Conservation (phyloP, 225 moss, liverwort and hornwort species). For the Bryoerythrophyllum caledonicum region DNA sequence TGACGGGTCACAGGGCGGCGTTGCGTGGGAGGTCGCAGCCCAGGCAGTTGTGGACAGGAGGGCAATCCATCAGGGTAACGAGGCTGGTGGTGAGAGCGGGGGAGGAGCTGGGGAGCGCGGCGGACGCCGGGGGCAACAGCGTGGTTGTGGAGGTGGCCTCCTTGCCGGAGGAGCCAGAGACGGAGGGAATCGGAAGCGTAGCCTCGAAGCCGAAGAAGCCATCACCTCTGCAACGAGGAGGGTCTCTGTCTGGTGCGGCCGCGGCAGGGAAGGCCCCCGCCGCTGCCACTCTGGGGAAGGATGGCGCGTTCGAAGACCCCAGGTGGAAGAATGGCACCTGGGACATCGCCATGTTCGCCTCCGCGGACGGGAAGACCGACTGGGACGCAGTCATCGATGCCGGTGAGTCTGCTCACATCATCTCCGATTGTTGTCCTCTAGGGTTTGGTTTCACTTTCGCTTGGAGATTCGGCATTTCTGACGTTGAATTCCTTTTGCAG, state of each 20-base stretch:
- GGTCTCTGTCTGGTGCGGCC: slow-evolving; percentile 55
- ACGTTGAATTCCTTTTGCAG: slow-evolving; percentile 32
- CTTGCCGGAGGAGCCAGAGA: slow-evolving; percentile 76
- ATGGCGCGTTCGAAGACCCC: slow-evolving; percentile 50
- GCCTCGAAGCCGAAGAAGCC: slow-evolving; percentile 34
- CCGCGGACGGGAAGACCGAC: slow-evolving; percentile 60
- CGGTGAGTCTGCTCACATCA: slow-evolving; percentile 31
- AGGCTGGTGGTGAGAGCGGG: slow-evolving; percentile 50
- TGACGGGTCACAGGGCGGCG: neutral
- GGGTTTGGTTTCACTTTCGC: neutral
- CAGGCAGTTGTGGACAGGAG: slow-evolving; percentile 12
- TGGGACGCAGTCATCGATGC: slow-evolving; percentile 97
- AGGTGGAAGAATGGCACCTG: slow-evolving; percentile 92
- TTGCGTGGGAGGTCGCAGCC: neutral
- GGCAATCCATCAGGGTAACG: neutral
- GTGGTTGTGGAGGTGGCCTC: slow-evolving; percentile 73
- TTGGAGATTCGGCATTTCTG: neutral
- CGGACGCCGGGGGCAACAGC: slow-evolving; percentile 75
- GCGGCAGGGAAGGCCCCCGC: slow-evolving; percentile 82
- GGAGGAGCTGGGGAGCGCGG: slow-evolving; percentile 58
- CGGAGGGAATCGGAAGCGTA: slow-evolving; percentile 62
- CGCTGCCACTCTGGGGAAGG: slow-evolving; percentile 55
- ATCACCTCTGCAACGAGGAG: slow-evolving; percentile 67
- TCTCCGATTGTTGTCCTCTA: neutral
- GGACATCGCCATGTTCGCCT: slow-evolving; percentile 72